A percentile compares a stretch with the other conserved stretches of the same genome.
Evolutionary conservation across 148 eudicot genomes (phyloP).

Genomic region (Polygonum maritimum): DNA sequence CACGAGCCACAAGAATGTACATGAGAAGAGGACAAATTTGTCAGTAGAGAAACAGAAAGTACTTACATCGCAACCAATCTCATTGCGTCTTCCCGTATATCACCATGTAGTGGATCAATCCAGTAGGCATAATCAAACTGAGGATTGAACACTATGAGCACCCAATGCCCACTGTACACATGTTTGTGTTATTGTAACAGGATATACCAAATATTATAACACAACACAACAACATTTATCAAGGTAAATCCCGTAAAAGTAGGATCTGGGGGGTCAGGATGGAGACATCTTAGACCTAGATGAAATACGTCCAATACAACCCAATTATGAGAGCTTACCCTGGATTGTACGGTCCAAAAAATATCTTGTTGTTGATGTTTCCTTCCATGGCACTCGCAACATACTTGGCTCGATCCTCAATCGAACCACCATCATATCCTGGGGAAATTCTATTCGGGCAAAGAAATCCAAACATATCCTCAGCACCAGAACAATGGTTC

Average conservation of each 20-base stretch:
- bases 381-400: neutral
- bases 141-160: neutral
- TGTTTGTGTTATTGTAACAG: neutral
- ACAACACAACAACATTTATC: too few relatives aligned
- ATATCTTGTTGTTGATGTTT: neutral
- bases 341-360: neutral
- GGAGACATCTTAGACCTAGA: too few relatives aligned
- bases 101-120: neutral
- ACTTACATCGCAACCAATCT: neutral
- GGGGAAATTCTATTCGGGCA: neutral
- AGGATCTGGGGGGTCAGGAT: too few relatives aligned
- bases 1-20: neutral
- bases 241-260: too few relatives aligned
- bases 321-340: neutral
- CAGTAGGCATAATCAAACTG: neutral
- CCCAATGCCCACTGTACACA: neutral
- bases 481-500: neutral
- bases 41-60: neutral
- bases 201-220: neutral
- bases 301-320: too few relatives aligned
- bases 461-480: neutral
- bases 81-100: neutral
- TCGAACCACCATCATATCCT: neutral
- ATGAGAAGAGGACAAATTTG: neutral
- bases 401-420: conserved; percentile 4